Conservation (phyloP, 768 basidiomycete species). For the Boletus barrowsii region DNA sequence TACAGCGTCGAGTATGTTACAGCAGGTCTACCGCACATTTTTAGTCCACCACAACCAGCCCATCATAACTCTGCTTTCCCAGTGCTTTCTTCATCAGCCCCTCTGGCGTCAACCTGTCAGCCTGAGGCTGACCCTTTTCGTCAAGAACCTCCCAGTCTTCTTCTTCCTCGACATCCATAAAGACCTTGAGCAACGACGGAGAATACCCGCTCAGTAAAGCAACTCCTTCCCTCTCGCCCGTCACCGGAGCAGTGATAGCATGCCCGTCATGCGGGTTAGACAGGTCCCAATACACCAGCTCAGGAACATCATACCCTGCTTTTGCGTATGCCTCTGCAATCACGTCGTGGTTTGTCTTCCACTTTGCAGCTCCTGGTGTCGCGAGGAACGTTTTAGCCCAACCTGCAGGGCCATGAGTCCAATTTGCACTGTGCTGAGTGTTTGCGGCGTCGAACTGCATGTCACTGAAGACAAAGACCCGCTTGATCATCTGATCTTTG, state of each 20-base stretch:
- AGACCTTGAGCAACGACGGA: constrained; percentile 66
- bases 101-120: constrained; percentile 39
- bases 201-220: constrained; percentile 71
- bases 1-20: too few species aligned
- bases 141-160: constrained; percentile 38
- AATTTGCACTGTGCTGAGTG: too few species aligned
- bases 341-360: constrained; percentile 62
- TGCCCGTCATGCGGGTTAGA: constrained; percentile 16
- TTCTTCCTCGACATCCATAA: constrained; percentile 54
- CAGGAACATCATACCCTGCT: constrained; percentile 69
- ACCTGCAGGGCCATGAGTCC: too few species aligned
- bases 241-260: constrained; percentile 44
- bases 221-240: constrained; percentile 54
- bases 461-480: constrained; percentile 72
- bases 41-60: constrained; percentile 31
- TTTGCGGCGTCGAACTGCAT: constrained; percentile 64
- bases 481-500: constrained; percentile 71
- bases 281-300: constrained; percentile 75
- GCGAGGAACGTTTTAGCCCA: too few species aligned
- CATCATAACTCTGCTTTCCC: constrained; percentile 50
- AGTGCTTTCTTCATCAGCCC: constrained; percentile 48
- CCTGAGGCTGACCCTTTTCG: constrained; percentile 19
- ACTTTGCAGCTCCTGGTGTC: constrained; percentile 18
- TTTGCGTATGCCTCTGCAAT: constrained; percentile 52
- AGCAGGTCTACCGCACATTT: neutral